Evolutionary conservation across 345 rosid genomes (phyloP).

Genomic region (Noccaea bulbosa): DNA sequence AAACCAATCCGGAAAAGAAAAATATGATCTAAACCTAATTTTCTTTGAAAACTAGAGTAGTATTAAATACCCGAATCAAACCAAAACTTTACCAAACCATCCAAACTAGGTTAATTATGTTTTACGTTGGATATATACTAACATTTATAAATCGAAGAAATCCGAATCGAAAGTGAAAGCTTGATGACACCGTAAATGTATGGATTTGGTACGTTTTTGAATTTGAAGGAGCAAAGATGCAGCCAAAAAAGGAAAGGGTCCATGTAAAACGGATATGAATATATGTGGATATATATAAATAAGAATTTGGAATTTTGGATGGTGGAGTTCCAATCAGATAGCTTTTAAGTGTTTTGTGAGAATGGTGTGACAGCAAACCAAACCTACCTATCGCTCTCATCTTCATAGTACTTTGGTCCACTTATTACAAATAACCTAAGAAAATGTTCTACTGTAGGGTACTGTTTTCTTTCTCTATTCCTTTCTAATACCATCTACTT

Average conservation of each 20-base stretch:
- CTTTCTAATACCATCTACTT: slow-evolving; percentile 47
- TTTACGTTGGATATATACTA: no score
- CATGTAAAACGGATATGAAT: not conserved
- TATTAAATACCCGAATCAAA: no score
- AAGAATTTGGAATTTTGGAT: not conserved
- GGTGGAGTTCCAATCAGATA: slow-evolving; percentile 42
- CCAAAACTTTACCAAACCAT: no score
- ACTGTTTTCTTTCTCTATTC: slow-evolving; percentile 36
- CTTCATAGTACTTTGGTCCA: slow-evolving; percentile 40
- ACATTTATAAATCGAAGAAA: no score
- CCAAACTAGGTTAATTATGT: no score
- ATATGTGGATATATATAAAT: no score
- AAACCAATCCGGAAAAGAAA: no score
- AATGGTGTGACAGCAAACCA: slow-evolving; percentile 41
- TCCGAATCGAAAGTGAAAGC: no score
- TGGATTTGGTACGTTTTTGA: slow-evolving; percentile 1
- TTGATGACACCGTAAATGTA: not conserved
- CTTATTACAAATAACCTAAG: slow-evolving; percentile 30
- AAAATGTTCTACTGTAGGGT: slow-evolving; percentile 27
- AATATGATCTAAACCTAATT: no score
- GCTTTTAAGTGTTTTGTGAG: slow-evolving; percentile 39
- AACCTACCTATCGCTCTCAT: slow-evolving; percentile 44
- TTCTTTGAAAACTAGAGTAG: no score
- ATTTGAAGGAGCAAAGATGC: slow-evolving; percentile 16
- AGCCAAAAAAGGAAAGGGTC: slow-evolving; percentile 33